Base-by-base conservation (phyloP, 805 yeast species). In the Candida gorgasii region DNA sequence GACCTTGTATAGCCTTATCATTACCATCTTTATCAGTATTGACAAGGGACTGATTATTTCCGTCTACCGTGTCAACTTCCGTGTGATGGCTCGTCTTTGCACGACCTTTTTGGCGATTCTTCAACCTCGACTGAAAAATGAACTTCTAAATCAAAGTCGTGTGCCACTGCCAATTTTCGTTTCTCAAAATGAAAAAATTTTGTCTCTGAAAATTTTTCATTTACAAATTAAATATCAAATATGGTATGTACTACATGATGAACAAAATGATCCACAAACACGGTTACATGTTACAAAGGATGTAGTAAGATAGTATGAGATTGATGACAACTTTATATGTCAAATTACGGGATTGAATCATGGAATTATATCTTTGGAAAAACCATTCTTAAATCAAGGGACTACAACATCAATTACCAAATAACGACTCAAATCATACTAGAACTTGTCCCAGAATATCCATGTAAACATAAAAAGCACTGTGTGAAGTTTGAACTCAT, bases 221-320 rank as follows among this genome's bases (percentile, higher is more conserved):
- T 34, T 23, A 34, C 37, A 34, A 34, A 34, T 34, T 33, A 34
- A 31, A 11, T 34, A 34, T 34, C 15, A 34, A 34, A 22, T 20
- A 54, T 54, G 58, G 58, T 54, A 52, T 43, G 57, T 53, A 39
- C 31, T 13, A 18, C 24, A 35, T 32, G 24, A 32, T 9, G 16
- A 24, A 11, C 4, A 24, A 24, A 24, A 11, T 11, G 28, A 24
- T 24, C 24, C 28, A 24, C 28, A 24, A 24, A 7, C 7, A 24
- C 28, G n/a, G 28, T 24, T 24, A 5, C 8, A 11, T 7, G 28
- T 24, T 11, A 24, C n/a, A 24, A 24, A 5, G 28, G 31, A 12
- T 12, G 31, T 28, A 12, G 28, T 24, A n/a, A n/a, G n/a, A n/a
- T n/a, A n/a, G n/a, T n/a, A n/a, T n/a, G n/a, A n/a, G n/a, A n/a